Evolutionary conservation across 2,329 filamentous ascomycete genomes (phyloP).

Genomic region (Metarhizium rileyi): DNA sequence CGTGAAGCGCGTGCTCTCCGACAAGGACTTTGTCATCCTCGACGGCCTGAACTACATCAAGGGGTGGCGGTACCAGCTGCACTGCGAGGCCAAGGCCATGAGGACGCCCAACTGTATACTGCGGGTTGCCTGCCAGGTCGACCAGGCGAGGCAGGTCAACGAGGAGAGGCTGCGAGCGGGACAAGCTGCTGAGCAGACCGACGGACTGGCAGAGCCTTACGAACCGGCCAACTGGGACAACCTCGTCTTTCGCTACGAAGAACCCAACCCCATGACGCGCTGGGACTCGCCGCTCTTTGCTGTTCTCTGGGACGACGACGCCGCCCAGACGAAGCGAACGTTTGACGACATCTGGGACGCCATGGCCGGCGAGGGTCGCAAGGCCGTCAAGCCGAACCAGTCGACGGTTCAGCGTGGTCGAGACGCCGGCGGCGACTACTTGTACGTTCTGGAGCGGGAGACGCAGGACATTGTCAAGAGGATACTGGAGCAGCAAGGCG

Average conservation of each 20-base stretch:
- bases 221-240: constrained; percentile 61
- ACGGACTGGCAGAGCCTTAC: constrained; percentile 31
- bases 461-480: constrained; percentile 67
- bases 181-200: not conserved
- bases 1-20: constrained; percentile 64
- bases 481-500: constrained; percentile 59
- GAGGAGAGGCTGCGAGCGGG: constrained; percentile 37
- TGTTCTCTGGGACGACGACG: constrained; percentile 64
- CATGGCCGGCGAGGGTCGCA: constrained; percentile 52
- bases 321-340: constrained; percentile 42
- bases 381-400: constrained; percentile 61
- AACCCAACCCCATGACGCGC: constrained; percentile 73
- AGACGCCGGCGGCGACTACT: constrained; percentile 61
- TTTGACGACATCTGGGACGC: constrained; percentile 68
- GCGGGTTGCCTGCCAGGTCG: constrained; percentile 47
- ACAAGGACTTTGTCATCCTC: constrained; percentile 67
- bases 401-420: constrained; percentile 57
- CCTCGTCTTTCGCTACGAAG: constrained; percentile 72
- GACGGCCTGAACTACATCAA: constrained; percentile 85
- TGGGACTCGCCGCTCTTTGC: constrained; percentile 82
- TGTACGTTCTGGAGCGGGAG: constrained; percentile 70
- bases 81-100: constrained; percentile 74
- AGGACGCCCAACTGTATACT: constrained; percentile 68
- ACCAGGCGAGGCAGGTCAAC: constrained; percentile 50
- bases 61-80: constrained; percentile 78